Base-by-base conservation (phyloP, 1,284 basidiomycete genomes). In the Moesziomyces parantarcticus region DNA sequence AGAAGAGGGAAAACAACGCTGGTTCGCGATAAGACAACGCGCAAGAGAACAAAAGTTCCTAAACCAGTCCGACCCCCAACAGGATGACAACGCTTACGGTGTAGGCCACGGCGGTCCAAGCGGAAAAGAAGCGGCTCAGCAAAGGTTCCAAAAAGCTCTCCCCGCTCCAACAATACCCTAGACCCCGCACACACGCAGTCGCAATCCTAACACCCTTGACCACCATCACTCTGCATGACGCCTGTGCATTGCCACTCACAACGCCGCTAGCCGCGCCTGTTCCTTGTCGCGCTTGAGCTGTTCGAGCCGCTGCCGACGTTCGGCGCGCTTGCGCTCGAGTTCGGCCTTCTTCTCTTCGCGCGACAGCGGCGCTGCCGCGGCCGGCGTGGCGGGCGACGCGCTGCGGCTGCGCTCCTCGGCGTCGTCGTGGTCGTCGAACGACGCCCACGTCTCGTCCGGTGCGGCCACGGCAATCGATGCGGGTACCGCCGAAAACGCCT, bases 271-370 rank as follows among this genome's bases (percentile, higher is more conserved):
- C 20, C 71, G 29, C 20, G 65, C 71, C 34, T 66, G 39, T 23
- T 76, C 75, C 58, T 75, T 79, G 22, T 67, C 61, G 50, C 51
- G 47, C 46, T 79, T 79, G 50, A 79, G 58, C 58, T 69, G 62
- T 39, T 71, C 76, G 51, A 79, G 47, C 11, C 69, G 43, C 48
- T 61, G 45, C 26, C 63, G 50, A 18, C 76, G 61, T 55, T 78
- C 79, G 45, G 74, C 58, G 5, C 79, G 45, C 64, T 79, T 73
- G 20, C 70, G 51, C 57, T 77, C 76, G 52, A 80, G 41, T 44
- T 79, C 70, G 0, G 75, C 77, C 41, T 69, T 66, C 59, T 75
- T 76, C 36, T 81, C 77, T 36, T 81, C 79, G 41, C 75, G 77
- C n/a, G 61, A 66, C 65, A 77, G 18, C 11, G 59, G 58, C 39